Percentiles rank a stretch among this genome's conserved stretches.
Conservation (phyloP, 164 flowering plant genomes). For the Tetracentron sinense region DNA sequence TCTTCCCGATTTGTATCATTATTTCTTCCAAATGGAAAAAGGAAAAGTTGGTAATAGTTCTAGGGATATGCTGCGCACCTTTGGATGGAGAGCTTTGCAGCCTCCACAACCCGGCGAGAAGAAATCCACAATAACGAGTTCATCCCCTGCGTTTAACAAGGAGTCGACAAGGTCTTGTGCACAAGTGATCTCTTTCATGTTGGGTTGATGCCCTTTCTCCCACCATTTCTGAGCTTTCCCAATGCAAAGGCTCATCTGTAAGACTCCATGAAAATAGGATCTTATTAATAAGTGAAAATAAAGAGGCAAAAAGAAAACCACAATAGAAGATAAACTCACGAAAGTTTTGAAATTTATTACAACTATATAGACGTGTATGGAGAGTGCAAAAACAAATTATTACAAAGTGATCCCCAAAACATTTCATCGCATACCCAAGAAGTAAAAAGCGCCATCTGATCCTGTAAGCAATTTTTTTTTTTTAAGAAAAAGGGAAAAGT, state of each 20-base stretch:
- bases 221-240: conserved; percentile 73
- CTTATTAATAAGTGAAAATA: background rate
- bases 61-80: conserved; percentile 31
- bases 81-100: conserved; percentile 91
- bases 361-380: too few relatives aligned
- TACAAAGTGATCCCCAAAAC: too few relatives aligned
- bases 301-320: background rate
- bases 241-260: conserved; percentile 36
- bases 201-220: conserved; percentile 67
- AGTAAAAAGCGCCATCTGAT: too few relatives aligned
- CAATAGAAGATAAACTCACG: background rate
- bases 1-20: too few relatives aligned
- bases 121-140: conserved; percentile 70
- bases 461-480: too few relatives aligned
- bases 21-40: background rate
- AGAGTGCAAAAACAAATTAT: too few relatives aligned
- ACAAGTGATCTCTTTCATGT: conserved; percentile 62
- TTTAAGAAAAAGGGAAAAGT: too few relatives aligned
- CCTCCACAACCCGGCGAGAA: conserved; percentile 92
- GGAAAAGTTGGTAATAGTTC: background rate
- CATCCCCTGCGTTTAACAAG: conserved; percentile 58
- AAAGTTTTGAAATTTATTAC: too few relatives aligned
- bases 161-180: conserved; percentile 75
- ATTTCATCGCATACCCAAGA: too few relatives aligned
- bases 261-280: conserved; percentile 3